phyloP scores from a whole-genome alignment of 225 moss, liverwort and hornwort species.

The Sphagnum tenellum region DNA sequence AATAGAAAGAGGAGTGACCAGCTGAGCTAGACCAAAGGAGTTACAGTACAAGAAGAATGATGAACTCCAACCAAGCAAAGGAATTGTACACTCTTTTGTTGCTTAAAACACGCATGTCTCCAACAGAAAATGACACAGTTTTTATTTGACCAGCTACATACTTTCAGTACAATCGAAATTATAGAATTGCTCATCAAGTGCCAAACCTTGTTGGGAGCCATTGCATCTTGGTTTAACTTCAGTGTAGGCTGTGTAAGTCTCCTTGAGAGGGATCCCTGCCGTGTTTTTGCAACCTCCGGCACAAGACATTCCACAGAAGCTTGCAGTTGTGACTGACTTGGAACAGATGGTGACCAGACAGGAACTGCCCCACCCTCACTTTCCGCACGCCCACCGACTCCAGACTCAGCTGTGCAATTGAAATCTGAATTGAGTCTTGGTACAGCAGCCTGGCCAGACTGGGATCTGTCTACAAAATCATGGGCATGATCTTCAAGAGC shows the following conservation, averaged over 20 bases:
- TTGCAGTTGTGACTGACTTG: constrained; percentile 37
- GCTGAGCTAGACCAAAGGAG: no score
- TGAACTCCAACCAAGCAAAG: constrained; percentile 37
- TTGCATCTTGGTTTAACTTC: constrained; percentile 75
- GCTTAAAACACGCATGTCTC: constrained; percentile 98
- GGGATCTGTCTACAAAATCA: constrained; percentile 20
- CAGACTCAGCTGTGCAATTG: constrained; percentile 88
- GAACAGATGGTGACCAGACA: constrained; percentile 62
- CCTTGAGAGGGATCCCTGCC: constrained; percentile 45
- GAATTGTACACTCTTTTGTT: constrained; percentile 33
- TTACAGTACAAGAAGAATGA: constrained; percentile 7
- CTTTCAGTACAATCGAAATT: constrained; percentile 4
- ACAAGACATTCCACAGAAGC: constrained; percentile 36
- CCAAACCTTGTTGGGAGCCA: constrained; percentile 60
- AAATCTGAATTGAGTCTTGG: constrained; percentile 66
- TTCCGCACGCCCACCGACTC: constrained; percentile 43
- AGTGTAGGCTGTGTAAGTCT: constrained; percentile 69
- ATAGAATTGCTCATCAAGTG: neutral
- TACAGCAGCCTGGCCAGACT: constrained; percentile 36
- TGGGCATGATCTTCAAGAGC: constrained; percentile 12
- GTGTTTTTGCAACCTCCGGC: constrained; percentile 68
- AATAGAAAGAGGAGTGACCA: no score
- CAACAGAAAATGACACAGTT: constrained; percentile 82
- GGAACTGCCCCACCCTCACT: constrained; percentile 69
- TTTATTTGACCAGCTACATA: constrained; percentile 17